Evolutionary conservation across 768 basidiomycete genomes (phyloP).

Genomic region (Boletus rufocinnamomeus): DNA sequence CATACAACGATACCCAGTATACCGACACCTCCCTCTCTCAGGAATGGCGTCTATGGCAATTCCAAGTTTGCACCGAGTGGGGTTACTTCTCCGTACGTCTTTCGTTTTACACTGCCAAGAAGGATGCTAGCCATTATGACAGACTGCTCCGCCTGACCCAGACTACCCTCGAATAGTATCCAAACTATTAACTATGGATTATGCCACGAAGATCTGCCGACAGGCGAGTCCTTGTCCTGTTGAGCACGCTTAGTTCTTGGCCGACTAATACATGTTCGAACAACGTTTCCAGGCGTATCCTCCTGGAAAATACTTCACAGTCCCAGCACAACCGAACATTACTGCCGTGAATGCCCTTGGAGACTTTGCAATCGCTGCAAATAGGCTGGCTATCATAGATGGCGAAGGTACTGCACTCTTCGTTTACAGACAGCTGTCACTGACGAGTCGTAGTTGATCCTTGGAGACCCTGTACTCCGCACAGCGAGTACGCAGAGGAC

Average conservation of each 20-base stretch:
- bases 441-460: conserved; percentile 66
- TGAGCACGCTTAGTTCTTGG: background rate
- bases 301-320: conserved; percentile 70
- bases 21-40: conserved; percentile 61
- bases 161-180: conserved; percentile 78
- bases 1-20: conserved; percentile 69
- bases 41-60: conserved; percentile 85
- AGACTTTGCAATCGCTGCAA: conserved; percentile 78
- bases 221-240: conserved; percentile 43
- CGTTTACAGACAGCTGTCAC: background rate
- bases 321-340: conserved; percentile 77
- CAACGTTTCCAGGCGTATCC: conserved; percentile 59
- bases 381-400: conserved; percentile 85
- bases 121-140: background rate
- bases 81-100: conserved; percentile 80
- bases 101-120: background rate
- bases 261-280: background rate
- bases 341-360: conserved; percentile 82
- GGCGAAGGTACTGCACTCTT: conserved; percentile 59
- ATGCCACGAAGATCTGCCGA: conserved; percentile 65
- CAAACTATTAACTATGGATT: conserved; percentile 69
- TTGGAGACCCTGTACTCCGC: conserved; percentile 86
- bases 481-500: conserved; percentile 68
- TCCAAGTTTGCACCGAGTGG: conserved; percentile 96
- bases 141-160: conserved; percentile 78